Base-by-base conservation (phyloP, 768 basidiomycete species). In the Plicaturopsis crispa region DNA sequence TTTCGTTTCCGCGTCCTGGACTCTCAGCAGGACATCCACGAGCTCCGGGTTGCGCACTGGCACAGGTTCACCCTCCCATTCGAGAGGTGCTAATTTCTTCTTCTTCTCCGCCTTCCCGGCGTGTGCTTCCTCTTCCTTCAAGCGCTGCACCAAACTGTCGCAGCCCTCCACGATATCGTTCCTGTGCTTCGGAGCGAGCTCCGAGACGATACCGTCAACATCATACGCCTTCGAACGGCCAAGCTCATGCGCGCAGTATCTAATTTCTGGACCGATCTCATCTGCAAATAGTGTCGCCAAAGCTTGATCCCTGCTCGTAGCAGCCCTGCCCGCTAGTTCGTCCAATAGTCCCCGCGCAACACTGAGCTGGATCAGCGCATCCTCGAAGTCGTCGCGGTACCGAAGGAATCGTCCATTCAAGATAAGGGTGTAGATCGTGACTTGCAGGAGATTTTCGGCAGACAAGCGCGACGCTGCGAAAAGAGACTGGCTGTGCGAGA, bases 11-110 rank as follows among this genome's bases (percentile, higher is more conserved):
- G 84, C 86, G 13, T 81, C 76, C 51, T 93, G 88, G 3, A 94
- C 83, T 47, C 75, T 84, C 45, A 89, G 60, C 39, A 96, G 63
- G 21, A 87, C 85, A 50, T 84, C 86, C 33, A 96, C 93, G 41
- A 97, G 65, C 59, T 98, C 92, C 0, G 90, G 89, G 51, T 84
- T 91, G 38, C 93, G 74, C 32, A 96, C 72, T 13, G 91, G 88
- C 5, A 98, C 77, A 0, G 76, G 75, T 48, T 83, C 72, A 4
- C 77, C 89, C 44, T 91, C 90, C 88, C 91, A 96, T 2, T 66
- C 46, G 24, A 91, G 60, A 36, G 70, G 61, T 36, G 63, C 63
- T 40, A 94, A 64, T 54, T 69, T 77, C 54, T 70, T 75, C 53
- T 67, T 70, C 20, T 59, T 67, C 6, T 56, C 60, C 7, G 54